Percentiles rank a stretch among this genome's conserved stretches.
phyloP scores from a whole-genome alignment of 129 eudicot species.

The Flaveria sonorensis region DNA sequence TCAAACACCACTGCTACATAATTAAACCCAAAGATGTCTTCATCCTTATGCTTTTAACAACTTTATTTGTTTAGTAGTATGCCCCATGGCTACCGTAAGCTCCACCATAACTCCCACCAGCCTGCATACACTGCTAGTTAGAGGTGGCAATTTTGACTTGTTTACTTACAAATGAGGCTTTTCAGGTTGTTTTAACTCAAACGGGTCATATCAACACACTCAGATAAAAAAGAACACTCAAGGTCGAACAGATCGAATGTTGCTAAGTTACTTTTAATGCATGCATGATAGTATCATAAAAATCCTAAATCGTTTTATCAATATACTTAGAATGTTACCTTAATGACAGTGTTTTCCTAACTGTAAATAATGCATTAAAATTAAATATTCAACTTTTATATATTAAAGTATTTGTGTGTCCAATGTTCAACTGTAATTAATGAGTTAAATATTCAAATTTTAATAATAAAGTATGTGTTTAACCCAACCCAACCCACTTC shows the following conservation, averaged over 20 bases:
- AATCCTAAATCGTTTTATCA: background rate
- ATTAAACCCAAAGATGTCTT: slow-evolving; percentile 9
- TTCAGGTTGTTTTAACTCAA: background rate
- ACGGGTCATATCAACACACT: background rate
- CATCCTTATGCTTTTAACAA: background rate
- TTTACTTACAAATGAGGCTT: background rate
- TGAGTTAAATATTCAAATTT: no score
- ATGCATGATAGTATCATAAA: background rate
- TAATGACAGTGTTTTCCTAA: no score
- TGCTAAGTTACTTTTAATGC: background rate
- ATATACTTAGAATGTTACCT: background rate
- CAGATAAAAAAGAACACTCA: background rate
- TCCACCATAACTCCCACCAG: slow-evolving; percentile 35
- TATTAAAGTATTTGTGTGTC: background rate
- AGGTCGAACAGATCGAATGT: background rate
- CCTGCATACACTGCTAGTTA: slow-evolving; percentile 24
- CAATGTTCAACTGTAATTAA: no score
- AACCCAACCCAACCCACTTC: background rate
- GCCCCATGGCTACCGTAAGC: slow-evolving; percentile 13
- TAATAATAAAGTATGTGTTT: no score
- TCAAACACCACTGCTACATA: background rate
- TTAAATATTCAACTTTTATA: no score
- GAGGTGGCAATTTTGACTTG: background rate
- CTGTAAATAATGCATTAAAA: no score
- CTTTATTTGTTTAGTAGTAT: slow-evolving; percentile 23